Conservation (phyloP, 2,329 filamentous ascomycete species). For the Sporothrix variecibatus region DNA sequence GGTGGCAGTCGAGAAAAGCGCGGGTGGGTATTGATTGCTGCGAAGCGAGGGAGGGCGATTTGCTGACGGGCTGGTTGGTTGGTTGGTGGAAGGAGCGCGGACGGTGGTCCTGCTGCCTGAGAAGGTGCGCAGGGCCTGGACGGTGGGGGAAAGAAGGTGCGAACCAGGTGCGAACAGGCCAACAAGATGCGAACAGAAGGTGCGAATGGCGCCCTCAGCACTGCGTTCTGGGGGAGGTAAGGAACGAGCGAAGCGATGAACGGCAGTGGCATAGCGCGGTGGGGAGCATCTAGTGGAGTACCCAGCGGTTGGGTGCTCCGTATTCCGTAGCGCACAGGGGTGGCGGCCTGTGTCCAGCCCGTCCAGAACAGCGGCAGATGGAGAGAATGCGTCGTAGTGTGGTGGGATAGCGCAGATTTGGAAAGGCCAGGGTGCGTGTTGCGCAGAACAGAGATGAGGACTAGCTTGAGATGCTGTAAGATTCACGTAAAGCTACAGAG, state of each 20-base stretch:
- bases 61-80: slow-evolving; percentile 14
- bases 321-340: slow-evolving; percentile 17
- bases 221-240: slow-evolving; percentile 2
- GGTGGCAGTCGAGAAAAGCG: slow-evolving; percentile 9
- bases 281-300: not conserved
- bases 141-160: not conserved
- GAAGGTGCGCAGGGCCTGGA: not conserved
- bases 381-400: slow-evolving; percentile 2
- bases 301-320: not conserved
- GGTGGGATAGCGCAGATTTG: slow-evolving; percentile 24
- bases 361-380: slow-evolving; percentile 10
- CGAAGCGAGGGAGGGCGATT: slow-evolving; percentile 16
- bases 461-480: not conserved
- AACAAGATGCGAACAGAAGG: slow-evolving; percentile 7
- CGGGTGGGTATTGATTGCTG: slow-evolving; percentile 14
- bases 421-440: slow-evolving; percentile 21
- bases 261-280: slow-evolving; percentile 8
- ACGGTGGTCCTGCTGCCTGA: not conserved
- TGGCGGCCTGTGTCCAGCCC: not conserved
- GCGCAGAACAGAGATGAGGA: not conserved
- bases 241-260: slow-evolving; percentile 14
- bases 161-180: not conserved
- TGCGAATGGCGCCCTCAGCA: not conserved
- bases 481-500: not conserved
- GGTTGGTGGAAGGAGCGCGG: not conserved